Base-by-base conservation (phyloP, 768 basidiomycete species). In the Tulasnella sp. region DNA sequence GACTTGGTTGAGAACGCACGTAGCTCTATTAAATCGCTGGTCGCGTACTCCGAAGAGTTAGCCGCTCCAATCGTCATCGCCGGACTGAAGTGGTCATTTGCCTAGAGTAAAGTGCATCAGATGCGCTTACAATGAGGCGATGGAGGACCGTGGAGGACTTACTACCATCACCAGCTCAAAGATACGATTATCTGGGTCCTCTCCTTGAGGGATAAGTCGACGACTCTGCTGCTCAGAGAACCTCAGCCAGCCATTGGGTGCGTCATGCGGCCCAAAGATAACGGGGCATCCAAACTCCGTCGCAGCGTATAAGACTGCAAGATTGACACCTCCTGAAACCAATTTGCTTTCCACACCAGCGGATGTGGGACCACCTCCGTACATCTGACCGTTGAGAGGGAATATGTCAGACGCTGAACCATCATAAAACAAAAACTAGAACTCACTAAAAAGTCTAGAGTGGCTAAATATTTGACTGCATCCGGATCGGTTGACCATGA, bases 321-420 rank as follows among this genome's bases (percentile, higher is more conserved):
- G 30, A 0, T 17, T n/a, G 1, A 66, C 62, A 21, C 65, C 65
- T 54, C 56, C 19, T 19, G 42, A 24, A n/a, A 43, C 23, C 9
- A 66, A 60, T 3, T 8, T 27, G 17, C 55, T 32, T 2, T 65
- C 65, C 8, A 61, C 44, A 1, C 42, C 49, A 7, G 29, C 19
- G 34, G 42, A 61, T 13, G 65, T 19, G 9, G 65, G 65, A 15
- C 58, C 65, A 11, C 65, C 65, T n/a, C 24, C 42, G 50, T 47
- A 66, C 10, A 65, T 21, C 65, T 66, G 27, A 50, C 9, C 8
- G n/a, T n/a, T 44, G 3, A 59, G 15, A 4, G 13, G 15, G 8
- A 34, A 7, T 15, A 38, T 38, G 34, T 7, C 17, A 19, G 3
- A 52, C 19, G 32, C 5, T 19, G n/a, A n/a, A n/a, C n/a, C 9